Percentiles rank a stretch among this genome's conserved stretches.
phyloP scores from a whole-genome alignment of 176 grass and related monocot genomes.

The Oryza longistaminata region DNA sequence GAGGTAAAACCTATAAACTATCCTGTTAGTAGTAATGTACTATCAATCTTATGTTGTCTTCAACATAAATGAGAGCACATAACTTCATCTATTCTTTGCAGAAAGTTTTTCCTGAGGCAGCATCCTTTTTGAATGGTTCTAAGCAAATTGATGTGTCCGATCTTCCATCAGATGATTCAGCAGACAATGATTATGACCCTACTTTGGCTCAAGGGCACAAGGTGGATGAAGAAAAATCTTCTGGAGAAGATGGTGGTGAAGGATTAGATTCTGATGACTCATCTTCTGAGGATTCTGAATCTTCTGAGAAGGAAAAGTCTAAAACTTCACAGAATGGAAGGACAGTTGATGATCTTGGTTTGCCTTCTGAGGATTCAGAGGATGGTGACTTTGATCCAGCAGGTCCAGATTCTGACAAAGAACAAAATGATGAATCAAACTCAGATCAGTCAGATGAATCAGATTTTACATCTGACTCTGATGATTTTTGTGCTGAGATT shows the following conservation, averaged over 20 bases:
- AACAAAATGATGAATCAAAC: slow-evolving; percentile 45
- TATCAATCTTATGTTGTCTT: not conserved
- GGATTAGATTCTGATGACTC: slow-evolving; percentile 59
- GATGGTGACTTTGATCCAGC: slow-evolving; percentile 93
- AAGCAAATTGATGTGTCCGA: slow-evolving; percentile 52
- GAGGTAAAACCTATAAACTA: slow-evolving; percentile 63
- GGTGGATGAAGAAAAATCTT: slow-evolving; percentile 38
- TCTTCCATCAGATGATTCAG: slow-evolving; percentile 63
- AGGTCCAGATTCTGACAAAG: slow-evolving; percentile 55
- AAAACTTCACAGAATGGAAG: slow-evolving; percentile 39
- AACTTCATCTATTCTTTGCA: slow-evolving; percentile 42
- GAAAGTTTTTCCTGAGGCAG: slow-evolving; percentile 95
- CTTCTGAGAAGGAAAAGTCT: slow-evolving; percentile 36
- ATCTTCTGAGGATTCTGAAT: slow-evolving; percentile 50
- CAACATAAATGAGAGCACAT: slow-evolving; percentile 23
- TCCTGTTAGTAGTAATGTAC: slow-evolving; percentile 8
- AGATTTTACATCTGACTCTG: slow-evolving; percentile 92
- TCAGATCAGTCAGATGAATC: slow-evolving; percentile 62
- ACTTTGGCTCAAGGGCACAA: slow-evolving; percentile 33
- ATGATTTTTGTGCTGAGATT: slow-evolving; percentile 89
- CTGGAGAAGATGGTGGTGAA: slow-evolving; percentile 42
- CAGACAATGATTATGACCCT: slow-evolving; percentile 64
- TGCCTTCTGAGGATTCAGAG: slow-evolving; percentile 93
- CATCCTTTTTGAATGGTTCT: slow-evolving; percentile 53
- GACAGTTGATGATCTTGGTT: slow-evolving; percentile 54